phyloP scores from a whole-genome alignment of 768 basidiomycete species.

The Imleria badia region DNA sequence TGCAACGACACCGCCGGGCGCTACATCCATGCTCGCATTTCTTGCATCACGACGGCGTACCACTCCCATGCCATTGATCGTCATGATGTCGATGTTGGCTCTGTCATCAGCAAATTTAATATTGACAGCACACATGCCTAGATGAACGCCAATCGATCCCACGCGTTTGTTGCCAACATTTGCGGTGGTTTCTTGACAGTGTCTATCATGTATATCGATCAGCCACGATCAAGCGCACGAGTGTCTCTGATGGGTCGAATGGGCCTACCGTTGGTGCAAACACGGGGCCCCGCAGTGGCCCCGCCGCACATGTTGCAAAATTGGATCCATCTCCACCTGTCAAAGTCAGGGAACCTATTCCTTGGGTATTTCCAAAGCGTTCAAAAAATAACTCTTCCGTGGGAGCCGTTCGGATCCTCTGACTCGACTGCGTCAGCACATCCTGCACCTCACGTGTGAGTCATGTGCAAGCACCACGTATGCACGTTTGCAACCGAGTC shows the following conservation, averaged over 20 bases:
- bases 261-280: background rate
- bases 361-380: background rate
- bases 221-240: too few relatives aligned
- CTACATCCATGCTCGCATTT: too few relatives aligned
- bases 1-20: too few relatives aligned
- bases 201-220: background rate
- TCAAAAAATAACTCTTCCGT: background rate
- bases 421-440: too few relatives aligned
- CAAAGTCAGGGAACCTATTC: background rate
- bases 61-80: background rate
- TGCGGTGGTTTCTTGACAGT: too few relatives aligned
- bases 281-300: too few relatives aligned
- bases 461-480: too few relatives aligned
- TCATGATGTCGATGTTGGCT: background rate
- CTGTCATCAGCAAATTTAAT: background rate
- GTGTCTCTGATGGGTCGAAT: background rate
- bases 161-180: too few relatives aligned
- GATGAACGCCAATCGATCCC: background rate
- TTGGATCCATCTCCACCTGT: background rate
- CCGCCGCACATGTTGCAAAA: background rate
- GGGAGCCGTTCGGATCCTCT: background rate
- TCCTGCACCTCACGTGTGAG: background rate
- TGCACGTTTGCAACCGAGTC: background rate
- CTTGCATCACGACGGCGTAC: too few relatives aligned
- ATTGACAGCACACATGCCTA: background rate